phyloP scores from a whole-genome alignment of 2,329 filamentous ascomycete genomes.

The Penicillium sp. region DNA sequence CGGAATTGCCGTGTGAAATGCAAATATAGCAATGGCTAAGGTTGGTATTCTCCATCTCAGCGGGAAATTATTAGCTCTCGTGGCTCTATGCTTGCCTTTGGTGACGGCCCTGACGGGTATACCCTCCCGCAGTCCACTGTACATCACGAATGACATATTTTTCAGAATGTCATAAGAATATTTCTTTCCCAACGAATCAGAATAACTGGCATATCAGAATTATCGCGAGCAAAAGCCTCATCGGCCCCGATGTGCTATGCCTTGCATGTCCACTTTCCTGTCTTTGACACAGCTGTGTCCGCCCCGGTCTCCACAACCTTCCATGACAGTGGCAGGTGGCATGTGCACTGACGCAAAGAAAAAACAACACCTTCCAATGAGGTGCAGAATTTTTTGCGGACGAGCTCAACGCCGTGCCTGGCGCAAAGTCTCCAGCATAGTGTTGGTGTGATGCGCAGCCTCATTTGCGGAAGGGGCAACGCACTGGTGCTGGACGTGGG shows the following conservation, averaged over 20 bases:
- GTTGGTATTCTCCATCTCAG: background rate
- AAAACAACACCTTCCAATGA: background rate
- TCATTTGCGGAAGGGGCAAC: conserved; percentile 3
- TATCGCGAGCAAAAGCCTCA: background rate
- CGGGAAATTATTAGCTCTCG: conserved; percentile 5
- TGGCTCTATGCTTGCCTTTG: background rate
- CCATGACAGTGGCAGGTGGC: conserved; percentile 11
- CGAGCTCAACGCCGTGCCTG: conserved; percentile 9
- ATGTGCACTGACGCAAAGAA: conserved; percentile 5
- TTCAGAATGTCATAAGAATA: background rate
- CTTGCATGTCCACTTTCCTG: background rate
- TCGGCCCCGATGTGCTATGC: background rate
- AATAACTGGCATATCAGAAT: background rate
- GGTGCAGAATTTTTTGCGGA: conserved; percentile 10
- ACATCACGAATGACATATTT: background rate
- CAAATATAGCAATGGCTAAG: background rate
- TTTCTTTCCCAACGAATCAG: background rate
- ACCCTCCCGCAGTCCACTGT: background rate
- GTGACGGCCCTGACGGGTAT: background rate
- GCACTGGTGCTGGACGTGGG: background rate
- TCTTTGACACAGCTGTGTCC: conserved; percentile 9
- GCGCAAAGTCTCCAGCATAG: background rate
- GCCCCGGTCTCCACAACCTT: background rate
- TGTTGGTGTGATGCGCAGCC: conserved; percentile 8
- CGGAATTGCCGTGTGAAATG: background rate